Base-by-base conservation (phyloP, 306 rosid species). In the Alnus rubra region DNA sequence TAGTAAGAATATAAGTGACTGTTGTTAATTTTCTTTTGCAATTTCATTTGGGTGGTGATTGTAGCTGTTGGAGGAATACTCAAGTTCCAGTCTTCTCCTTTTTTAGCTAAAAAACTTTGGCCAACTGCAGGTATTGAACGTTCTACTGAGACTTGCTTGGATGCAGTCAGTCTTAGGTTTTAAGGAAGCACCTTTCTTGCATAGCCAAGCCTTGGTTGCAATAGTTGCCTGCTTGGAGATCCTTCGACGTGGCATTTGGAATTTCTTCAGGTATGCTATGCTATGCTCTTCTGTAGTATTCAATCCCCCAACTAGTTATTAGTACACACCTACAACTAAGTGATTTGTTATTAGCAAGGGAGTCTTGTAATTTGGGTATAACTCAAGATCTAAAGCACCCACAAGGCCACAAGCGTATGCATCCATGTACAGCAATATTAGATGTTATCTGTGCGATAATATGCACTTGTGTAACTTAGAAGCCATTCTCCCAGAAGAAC, bases 211-310 rank as follows among this genome's bases (percentile, higher is more conserved):
- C 73, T 79, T 89, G 30, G 63, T 80, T 79, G 89, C 97, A 51
- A 30, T 91, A 18, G 88, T 93, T 19, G 88, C 94, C 35, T 86
- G 87, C 77, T 85, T 93, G 84, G 98, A 93, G 78, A 93, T 91
- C 69, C 77, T 91, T 77, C 94, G 94, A 1, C 97, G 94, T 0
- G 97, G 98, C 82, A 89, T 93, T 73, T 91, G 98, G 97, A 93
- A 93, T 76, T 91, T 93, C 82, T 89, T 91, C 86, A 87, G 98
- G 98, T 93, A 75, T 63, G 74, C 7, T 93, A 75, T 63, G 74
- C 7, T 42, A 11, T 39, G 28, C 39, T 51, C 8, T 64, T 70
- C 4, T 74, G 47, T 23, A 47, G 42, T 13, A 51, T 58, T 23
- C 59, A 23, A 44, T 19, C 15, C 54, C 45, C 45, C 45, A 42